Evolutionary conservation across 257 asterid species (phyloP), one percentile per base, ranked within the genome.

Genomic region (Rubia yunnanensis): DNA sequence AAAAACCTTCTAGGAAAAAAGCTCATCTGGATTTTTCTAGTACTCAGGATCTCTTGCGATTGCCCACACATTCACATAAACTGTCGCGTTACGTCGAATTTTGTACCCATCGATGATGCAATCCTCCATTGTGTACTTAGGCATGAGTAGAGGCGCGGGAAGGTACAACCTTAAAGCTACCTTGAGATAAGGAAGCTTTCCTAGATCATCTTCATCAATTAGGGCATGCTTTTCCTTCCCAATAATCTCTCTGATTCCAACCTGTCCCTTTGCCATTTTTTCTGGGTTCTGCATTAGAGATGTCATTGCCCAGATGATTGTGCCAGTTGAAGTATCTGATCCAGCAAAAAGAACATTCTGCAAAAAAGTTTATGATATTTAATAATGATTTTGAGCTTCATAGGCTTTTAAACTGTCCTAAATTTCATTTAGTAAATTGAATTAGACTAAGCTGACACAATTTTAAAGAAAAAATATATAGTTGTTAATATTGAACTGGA

Each of bases 301-400:
- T 35, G 65, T 60, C 65, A 60, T 60, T 60, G 49, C 65, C 65
- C 65, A 60, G 22, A 60, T 9, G 3, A 60, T 28, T n/a, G 49
- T 60, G 4, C 1, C 10, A 7, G 65, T 10, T 18, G 30, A n/a
- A 17, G 65, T n/a, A 0, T 60, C 65, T 9, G 65, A 32, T 1
- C 20, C 65, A 1, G 31, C 65, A 4, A 60, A 1, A 8, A 60
- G 18, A n/a, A 60, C 49, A 11, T 60, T 34, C 65, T 60, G 49
- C 24, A 49, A 17, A 15, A n/a, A 32, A 32, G n/a, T n/a, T n/a
- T n/a, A n/a, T n/a, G n/a, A n/a, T n/a, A n/a, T n/a, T n/a, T n/a
- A n/a, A n/a, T n/a, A n/a, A n/a, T n/a, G n/a, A n/a, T n/a, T n/a
- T n/a, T n/a, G n/a, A n/a, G n/a, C n/a, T n/a, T n/a, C n/a, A n/a